Evolutionary conservation across 163 green algal genomes (phyloP).

Genomic region (Chlamydomonas reinhardtii): DNA sequence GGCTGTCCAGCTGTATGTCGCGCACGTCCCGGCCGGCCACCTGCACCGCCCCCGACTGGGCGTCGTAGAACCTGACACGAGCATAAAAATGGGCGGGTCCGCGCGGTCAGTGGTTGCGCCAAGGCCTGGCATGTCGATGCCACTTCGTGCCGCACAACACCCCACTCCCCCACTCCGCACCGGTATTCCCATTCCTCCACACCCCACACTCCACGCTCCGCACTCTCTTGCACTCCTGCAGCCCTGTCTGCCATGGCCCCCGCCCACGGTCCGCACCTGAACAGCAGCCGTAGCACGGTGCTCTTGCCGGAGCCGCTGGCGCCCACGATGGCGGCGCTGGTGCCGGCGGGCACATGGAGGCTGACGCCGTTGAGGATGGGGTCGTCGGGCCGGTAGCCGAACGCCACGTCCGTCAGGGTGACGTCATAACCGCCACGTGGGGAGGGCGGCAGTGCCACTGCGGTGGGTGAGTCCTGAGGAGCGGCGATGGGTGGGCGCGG

Average conservation of each 20-base stretch:
- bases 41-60: slow-evolving; percentile 55
- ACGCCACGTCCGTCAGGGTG: slow-evolving; percentile 77
- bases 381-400: slow-evolving; percentile 82
- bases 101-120: too few relatives aligned
- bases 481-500: background rate
- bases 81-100: too few relatives aligned
- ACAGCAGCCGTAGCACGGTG: slow-evolving; percentile 92
- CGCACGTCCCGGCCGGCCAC: slow-evolving; percentile 69
- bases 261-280: slow-evolving; percentile 61
- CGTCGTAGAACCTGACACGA: slow-evolving; percentile 71
- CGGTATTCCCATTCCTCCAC: too few relatives aligned
- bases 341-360: slow-evolving; percentile 77
- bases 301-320: slow-evolving; percentile 82
- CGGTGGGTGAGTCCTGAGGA: slow-evolving; percentile 56
- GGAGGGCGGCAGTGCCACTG: slow-evolving; percentile 55
- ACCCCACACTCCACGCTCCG: background rate
- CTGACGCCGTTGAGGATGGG: slow-evolving; percentile 64
- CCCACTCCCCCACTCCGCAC: too few relatives aligned
- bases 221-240: background rate
- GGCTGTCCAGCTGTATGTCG: slow-evolving; percentile 54
- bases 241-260: background rate
- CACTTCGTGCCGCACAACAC: too few relatives aligned
- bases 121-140: too few relatives aligned
- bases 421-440: slow-evolving; percentile 49
- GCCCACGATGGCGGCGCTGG: slow-evolving; percentile 92